Base-by-base conservation (phyloP, 306 rosid species). In the Begonia peltatifolia region DNA sequence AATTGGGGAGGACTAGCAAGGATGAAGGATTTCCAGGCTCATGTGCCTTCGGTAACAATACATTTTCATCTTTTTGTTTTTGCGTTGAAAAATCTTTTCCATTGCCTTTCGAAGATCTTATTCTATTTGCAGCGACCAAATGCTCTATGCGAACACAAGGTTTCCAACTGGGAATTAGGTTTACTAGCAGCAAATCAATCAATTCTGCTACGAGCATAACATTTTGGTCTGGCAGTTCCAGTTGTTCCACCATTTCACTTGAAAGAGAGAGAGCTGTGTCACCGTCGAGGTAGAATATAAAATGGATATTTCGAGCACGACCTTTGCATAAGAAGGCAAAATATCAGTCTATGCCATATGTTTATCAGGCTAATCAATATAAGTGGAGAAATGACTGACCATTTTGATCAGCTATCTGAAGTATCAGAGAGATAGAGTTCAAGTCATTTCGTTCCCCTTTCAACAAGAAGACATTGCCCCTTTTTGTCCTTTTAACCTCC, bases 201-300 rank as follows among this genome's bases (percentile, higher is more conserved):
- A 89, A 66, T 78, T 79, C 86, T 7, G 90, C 86, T 59, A 80
- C 78, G 63, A 74, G 67, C 36, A 62, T 52, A 38, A 77, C 80
- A 30, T 89, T 83, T 57, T 74, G 90, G 14, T 53, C 56, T 14
- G 68, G 50, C 23, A 89, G 85, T 59, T 63, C 85, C 55, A 89
- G 84, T 46, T 80, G 78, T 63, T 82, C 94, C 49, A 81, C 97
- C 97, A 89, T 89, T 84, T 89, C 97, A 71, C 67, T 76, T 55
- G 95, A 87, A 62, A 89, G 72, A 59, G 95, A 74, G 58, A 76
- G 60, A 15, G 79, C 76, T 18, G 97, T 85, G 59, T 90, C 97
- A 14, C 84, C 67, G 46, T 76, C 69, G 3, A 74, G 74, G 66
- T 72, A 90, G 68, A 90, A 90, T 46, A 78, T 74, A 47, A 90